phyloP scores from a whole-genome alignment of 2,329 filamentous ascomycete genomes.

The Aspergillus brunneoviolaceus region DNA sequence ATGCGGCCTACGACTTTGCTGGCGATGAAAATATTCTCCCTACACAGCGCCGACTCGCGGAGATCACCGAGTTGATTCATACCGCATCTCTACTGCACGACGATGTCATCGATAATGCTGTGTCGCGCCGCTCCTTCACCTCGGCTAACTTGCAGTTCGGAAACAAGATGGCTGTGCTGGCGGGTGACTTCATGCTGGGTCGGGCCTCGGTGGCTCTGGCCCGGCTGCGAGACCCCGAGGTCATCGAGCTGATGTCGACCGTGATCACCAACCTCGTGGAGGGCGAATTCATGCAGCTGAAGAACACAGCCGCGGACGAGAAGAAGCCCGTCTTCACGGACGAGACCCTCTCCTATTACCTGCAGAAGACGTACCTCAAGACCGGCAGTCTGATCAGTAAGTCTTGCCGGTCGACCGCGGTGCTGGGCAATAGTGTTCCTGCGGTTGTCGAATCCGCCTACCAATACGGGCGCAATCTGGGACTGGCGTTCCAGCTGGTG shows the following conservation, averaged over 20 bases:
- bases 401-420: constrained; percentile 83
- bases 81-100: constrained; percentile 95
- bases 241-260: constrained; percentile 89
- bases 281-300: constrained; percentile 99
- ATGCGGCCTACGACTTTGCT: constrained; percentile 38
- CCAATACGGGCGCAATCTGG: constrained; percentile 86
- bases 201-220: constrained; percentile 91
- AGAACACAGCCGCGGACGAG: constrained; percentile 91
- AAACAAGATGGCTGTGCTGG: constrained; percentile 98
- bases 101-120: constrained; percentile 94
- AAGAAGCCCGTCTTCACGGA: constrained; percentile 80
- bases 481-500: constrained; percentile 93
- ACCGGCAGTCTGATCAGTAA: constrained; percentile 95
- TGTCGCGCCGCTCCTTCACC: constrained; percentile 76
- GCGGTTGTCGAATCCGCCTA: constrained; percentile 90
- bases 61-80: constrained; percentile 97
- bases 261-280: constrained; percentile 98
- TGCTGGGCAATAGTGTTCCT: constrained; percentile 74
- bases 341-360: constrained; percentile 85
- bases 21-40: constrained; percentile 70
- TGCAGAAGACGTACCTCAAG: constrained; percentile 98
- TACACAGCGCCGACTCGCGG: constrained; percentile 86
- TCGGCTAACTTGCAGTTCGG: constrained; percentile 94
- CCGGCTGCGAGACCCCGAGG: constrained; percentile 85
- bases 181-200: constrained; percentile 93